Conservation (phyloP, 305 asterid genomes). For the Rubia tinctorum region DNA sequence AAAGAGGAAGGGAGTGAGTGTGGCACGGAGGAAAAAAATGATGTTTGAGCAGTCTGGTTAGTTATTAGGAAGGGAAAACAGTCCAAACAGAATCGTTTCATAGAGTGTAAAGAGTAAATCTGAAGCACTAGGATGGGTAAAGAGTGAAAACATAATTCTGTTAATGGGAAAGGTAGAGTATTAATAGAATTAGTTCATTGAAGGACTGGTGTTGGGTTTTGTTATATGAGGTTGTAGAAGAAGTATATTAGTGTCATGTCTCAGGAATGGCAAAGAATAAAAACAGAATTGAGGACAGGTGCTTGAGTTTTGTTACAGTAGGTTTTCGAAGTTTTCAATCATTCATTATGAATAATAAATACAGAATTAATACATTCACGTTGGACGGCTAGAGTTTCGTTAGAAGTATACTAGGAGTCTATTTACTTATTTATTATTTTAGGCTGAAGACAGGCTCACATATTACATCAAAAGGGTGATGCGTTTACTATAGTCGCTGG, state of each 20-base stretch:
- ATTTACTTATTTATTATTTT: no score
- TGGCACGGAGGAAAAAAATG: not conserved
- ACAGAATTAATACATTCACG: not conserved
- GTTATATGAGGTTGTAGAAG: not conserved
- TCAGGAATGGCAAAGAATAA: no score
- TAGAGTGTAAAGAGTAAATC: not conserved
- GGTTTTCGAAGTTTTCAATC: not conserved
- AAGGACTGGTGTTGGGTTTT: not conserved
- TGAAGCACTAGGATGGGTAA: not conserved
- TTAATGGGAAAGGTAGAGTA: not conserved
- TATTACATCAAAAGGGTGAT: no score
- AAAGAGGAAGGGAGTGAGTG: not conserved
- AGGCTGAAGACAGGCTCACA: no score
- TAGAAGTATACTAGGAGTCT: not conserved
- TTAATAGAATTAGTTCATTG: not conserved
- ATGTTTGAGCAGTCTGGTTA: no score
- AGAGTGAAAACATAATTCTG: not conserved
- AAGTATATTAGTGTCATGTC: no score
- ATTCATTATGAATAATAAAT: no score
- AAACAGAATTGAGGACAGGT: no score
- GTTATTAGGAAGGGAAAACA: no score
- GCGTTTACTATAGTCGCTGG: no score
- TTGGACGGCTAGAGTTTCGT: not conserved
- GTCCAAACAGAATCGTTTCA: not conserved
- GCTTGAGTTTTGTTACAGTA: not conserved